Evolutionary conservation across 352 stramenopile species (phyloP).

Genomic region (Globisporangium echinulatum): DNA sequence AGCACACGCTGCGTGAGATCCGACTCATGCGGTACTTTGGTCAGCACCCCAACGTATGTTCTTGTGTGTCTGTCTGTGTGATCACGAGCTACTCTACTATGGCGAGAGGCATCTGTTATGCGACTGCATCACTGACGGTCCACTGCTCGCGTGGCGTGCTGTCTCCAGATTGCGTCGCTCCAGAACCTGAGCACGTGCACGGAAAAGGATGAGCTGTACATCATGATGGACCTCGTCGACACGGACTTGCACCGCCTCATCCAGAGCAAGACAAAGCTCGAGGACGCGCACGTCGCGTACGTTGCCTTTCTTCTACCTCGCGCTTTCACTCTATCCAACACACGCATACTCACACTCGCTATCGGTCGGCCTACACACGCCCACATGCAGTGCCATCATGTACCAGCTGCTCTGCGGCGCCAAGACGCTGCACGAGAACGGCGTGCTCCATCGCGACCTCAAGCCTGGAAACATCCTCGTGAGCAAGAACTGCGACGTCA

Average conservation of each 20-base stretch:
- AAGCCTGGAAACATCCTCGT: constrained; percentile 85
- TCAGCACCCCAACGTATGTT: constrained; percentile 79
- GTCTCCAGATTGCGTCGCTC: constrained; percentile 55
- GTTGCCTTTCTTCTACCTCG: constrained; percentile 9
- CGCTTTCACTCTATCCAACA: neutral
- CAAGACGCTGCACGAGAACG: constrained; percentile 88
- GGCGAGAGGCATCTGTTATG: too few species aligned
- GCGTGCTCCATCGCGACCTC: constrained; percentile 78
- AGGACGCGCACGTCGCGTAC: constrained; percentile 69
- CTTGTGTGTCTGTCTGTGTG: neutral
- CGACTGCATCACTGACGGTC: neutral
- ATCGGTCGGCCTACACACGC: too few species aligned
- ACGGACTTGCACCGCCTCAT: constrained; percentile 90
- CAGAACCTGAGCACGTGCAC: constrained; percentile 81
- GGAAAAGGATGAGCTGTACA: constrained; percentile 91
- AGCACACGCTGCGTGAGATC: constrained; percentile 90
- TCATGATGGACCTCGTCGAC: constrained; percentile 94
- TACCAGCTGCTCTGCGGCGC: constrained; percentile 89
- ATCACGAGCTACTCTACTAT: neutral
- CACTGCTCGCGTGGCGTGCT: neutral
- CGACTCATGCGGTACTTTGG: constrained; percentile 88
- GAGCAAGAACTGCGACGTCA: constrained; percentile 80
- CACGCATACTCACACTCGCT: constrained; percentile 4
- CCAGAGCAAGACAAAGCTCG: constrained; percentile 83
- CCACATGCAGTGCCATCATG: constrained; percentile 83